Base-by-base conservation (phyloP, 1,284 basidiomycete genomes). In the Prillingera fragicola region DNA sequence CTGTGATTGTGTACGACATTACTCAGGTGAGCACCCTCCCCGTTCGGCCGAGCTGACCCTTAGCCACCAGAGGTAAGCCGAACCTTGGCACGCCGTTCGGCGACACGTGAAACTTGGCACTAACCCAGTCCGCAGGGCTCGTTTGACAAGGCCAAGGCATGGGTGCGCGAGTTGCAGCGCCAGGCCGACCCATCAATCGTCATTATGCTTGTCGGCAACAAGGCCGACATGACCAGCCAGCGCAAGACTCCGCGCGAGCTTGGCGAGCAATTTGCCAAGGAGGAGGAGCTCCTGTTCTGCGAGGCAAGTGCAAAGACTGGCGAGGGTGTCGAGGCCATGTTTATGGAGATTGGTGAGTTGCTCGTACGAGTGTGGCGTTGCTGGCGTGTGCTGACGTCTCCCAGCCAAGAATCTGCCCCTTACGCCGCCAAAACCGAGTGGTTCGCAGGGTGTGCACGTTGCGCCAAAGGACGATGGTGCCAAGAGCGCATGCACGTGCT, bases 1-100 rank as follows among this genome's bases (percentile, higher is more conserved):
- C 92, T 33, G 90, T 97, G 27, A 94, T 98, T 23, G 92, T 97
- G 22, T 98, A 97, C 73, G 94, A 98, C 70, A 84, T 98, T 45
- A 92, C 88, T 13, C 87, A 91, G 48, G 67, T 68, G 50, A 52
- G 65, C 38, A n/a, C 28, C 43, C 5, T 43, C 33, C 39, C 8
- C 28, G 24, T 18, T 19, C 33, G 13, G 1, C 38, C 19, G 4
- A 17, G 19, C 13, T 17, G 31, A 29, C 12, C 6, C 38, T 8
- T 43, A 69, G 59, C 57, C 59, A 10, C 59, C 60, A 21, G 61
- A 63, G 47, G 60, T 63, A 45, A 26, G 55, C 38, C 32, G 29
- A 17, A 46, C 24, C 38, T n/a, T n/a, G 8, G 31, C 29, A 17
- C n/a, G 0, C 24, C 37, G 18, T 13, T 6, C n/a, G 3, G n/a